A percentile compares a stretch with the other conserved stretches of the same genome.
Conservation (phyloP, 768 basidiomycete genomes). For the Lanmaoa rubissima region DNA sequence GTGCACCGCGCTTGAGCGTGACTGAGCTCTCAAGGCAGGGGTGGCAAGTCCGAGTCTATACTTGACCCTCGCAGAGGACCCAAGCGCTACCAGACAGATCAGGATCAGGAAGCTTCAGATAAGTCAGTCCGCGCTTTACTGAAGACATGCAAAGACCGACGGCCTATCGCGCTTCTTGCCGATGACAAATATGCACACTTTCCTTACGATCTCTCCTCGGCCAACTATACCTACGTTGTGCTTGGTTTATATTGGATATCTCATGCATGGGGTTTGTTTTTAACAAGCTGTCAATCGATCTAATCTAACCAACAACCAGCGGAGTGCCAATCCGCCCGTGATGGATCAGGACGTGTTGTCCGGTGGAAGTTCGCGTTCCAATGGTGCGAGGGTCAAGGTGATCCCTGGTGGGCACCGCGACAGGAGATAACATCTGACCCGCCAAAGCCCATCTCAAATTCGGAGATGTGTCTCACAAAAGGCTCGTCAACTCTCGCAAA, state of each 20-base stretch:
- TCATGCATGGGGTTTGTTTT: constrained; percentile 47
- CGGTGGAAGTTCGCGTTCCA: constrained; percentile 83
- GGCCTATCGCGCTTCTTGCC: constrained; percentile 67
- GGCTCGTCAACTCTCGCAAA: background rate
- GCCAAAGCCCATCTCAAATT: background rate
- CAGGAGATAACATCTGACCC: background rate
- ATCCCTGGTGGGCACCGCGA: constrained; percentile 47
- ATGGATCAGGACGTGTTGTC: constrained; percentile 52
- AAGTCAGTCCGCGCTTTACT: constrained; percentile 70
- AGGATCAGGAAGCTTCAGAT: constrained; percentile 67
- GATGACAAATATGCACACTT: constrained; percentile 75
- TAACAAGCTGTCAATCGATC: background rate
- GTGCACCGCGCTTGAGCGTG: background rate
- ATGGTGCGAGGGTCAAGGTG: constrained; percentile 73
- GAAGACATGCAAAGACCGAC: constrained; percentile 48
- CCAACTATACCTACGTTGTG: constrained; percentile 51
- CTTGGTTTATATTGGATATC: constrained; percentile 65
- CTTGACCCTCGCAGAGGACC: constrained; percentile 42
- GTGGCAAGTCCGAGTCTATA: constrained; percentile 65
- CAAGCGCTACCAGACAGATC: constrained; percentile 42
- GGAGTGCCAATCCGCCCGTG: constrained; percentile 56
- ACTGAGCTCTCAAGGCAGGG: constrained; percentile 38
- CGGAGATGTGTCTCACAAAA: background rate
- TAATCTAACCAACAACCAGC: constrained; percentile 36
- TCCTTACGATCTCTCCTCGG: constrained; percentile 60